Conservation (phyloP, 2,329 filamentous ascomycete genomes). For the Neocatenulostroma microsporum region DNA sequence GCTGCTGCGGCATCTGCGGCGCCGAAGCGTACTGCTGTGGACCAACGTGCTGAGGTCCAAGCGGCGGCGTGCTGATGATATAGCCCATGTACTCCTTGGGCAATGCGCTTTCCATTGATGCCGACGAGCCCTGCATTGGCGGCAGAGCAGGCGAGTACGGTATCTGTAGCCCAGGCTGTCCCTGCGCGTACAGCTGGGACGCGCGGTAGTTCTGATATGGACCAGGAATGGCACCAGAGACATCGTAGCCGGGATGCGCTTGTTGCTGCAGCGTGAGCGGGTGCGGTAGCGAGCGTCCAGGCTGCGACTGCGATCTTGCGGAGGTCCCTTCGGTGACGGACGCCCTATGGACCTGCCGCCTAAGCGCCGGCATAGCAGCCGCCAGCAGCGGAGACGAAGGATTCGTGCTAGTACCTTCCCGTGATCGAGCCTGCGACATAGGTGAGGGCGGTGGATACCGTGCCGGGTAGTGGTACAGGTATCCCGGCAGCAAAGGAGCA, state of each 20-base stretch:
- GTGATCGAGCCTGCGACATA: constrained; percentile 30
- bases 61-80: constrained; percentile 37
- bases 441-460: constrained; percentile 34
- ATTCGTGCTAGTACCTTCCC: constrained; percentile 41
- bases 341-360: constrained; percentile 35
- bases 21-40: constrained; percentile 22
- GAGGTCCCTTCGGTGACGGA: constrained; percentile 40
- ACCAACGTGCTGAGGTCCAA: too few species aligned
- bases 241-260: constrained; percentile 34
- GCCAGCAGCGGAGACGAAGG: constrained; percentile 43
- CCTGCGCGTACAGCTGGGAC: constrained; percentile 20
- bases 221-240: constrained; percentile 25
- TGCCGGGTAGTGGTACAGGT: constrained; percentile 41
- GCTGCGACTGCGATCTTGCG: constrained; percentile 44
- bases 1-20: constrained; percentile 29
- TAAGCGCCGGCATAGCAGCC: constrained; percentile 36
- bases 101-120: constrained; percentile 28
- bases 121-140: too few species aligned
- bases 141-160: constrained; percentile 15
- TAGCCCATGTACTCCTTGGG: constrained; percentile 47
- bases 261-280: constrained; percentile 32
- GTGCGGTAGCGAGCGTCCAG: constrained; percentile 37
- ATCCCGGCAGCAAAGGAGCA: constrained; percentile 34
- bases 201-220: constrained; percentile 27
- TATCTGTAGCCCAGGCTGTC: constrained; percentile 18